phyloP scores from a whole-genome alignment of 371 early-diverging fungal genomes.

The Mortierella sp. region DNA sequence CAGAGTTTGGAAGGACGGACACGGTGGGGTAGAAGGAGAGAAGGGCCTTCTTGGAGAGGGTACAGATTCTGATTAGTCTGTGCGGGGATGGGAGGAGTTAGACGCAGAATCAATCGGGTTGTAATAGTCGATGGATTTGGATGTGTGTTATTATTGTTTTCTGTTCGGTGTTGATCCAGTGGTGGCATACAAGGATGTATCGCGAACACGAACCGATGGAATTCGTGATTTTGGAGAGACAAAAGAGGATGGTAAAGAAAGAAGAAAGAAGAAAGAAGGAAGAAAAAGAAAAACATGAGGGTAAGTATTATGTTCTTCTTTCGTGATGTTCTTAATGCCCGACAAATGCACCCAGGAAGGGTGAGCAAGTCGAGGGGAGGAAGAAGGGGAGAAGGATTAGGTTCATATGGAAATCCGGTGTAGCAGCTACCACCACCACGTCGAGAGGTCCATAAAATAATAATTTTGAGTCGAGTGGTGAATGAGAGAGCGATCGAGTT shows the following conservation, averaged over 20 bases:
- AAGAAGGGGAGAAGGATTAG: neutral
- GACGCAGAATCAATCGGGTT: neutral
- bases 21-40: neutral
- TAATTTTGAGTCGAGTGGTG: conserved; percentile 9
- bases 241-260: neutral
- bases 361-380: conserved; percentile 1
- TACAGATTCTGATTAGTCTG: conserved; percentile 8
- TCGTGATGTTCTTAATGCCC: neutral
- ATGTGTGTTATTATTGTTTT: neutral
- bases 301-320: neutral
- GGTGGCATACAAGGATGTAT: conserved; percentile 9
- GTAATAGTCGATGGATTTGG: neutral
- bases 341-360: neutral
- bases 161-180: conserved; percentile 4
- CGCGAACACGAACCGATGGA: conserved; percentile 7
- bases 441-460: neutral
- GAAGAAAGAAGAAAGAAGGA: neutral
- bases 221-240: neutral
- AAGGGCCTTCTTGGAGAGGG: neutral
- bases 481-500: conserved; percentile 8
- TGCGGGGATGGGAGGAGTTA: neutral
- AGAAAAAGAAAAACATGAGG: neutral
- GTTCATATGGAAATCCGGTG: conserved; percentile 34
- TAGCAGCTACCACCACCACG: conserved; percentile 19
- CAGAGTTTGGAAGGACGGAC: neutral